Conservation (phyloP, 768 basidiomycete genomes). For the Tulasnella sp. region DNA sequence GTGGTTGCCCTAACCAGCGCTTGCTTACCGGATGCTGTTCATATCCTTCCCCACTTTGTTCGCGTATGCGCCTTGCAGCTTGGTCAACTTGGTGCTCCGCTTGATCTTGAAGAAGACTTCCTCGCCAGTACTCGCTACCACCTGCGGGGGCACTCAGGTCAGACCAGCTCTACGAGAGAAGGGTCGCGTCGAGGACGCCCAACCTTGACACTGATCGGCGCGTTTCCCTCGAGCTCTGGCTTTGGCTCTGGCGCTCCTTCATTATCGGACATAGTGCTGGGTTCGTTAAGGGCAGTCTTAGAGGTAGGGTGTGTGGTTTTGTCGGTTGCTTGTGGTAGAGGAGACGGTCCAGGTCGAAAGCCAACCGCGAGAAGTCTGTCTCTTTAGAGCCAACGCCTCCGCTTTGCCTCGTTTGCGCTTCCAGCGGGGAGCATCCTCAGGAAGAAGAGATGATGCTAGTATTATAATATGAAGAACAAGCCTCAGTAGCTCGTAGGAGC, state of each 20-base stretch:
- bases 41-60: constrained; percentile 92
- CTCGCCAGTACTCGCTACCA: constrained; percentile 73
- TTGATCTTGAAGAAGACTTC: constrained; percentile 99
- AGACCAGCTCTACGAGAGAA: neutral
- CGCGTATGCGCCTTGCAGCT: constrained; percentile 91
- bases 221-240: constrained; percentile 29
- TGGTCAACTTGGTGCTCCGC: constrained; percentile 86
- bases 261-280: neutral
- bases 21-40: constrained; percentile 76
- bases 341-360: constrained; percentile 2
- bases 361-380: neutral
- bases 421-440: too few species aligned
- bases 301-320: neutral
- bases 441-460: too few species aligned
- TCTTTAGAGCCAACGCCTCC: neutral
- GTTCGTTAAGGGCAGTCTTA: neutral
- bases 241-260: constrained; percentile 20
- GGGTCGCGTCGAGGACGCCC: neutral
- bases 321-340: neutral
- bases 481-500: too few species aligned
- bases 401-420: too few species aligned
- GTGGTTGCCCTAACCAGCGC: neutral
- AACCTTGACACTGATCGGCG: constrained; percentile 34
- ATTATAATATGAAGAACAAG: too few species aligned
- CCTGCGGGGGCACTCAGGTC: constrained; percentile 50